Evolutionary conservation across 208 protist genomes (phyloP).

Genomic region (Trypanosoma vivax): DNA sequence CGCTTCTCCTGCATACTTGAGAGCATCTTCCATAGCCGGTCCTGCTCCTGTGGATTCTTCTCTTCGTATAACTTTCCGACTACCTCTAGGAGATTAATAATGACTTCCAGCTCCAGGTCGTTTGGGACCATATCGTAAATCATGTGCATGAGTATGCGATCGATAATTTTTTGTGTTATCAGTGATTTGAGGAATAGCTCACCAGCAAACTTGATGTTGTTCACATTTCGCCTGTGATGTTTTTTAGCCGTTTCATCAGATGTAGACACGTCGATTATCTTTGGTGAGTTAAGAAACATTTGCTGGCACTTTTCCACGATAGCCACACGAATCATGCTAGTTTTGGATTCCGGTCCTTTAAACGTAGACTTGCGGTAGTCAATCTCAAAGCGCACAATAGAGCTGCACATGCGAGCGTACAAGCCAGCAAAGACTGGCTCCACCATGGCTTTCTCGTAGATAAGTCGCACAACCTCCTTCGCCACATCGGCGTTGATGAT

Average conservation of each 20-base stretch:
- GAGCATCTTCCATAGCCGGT: constrained; percentile 45
- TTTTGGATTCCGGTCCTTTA: neutral
- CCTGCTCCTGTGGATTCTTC: constrained; percentile 10
- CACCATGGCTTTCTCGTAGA: constrained; percentile 82
- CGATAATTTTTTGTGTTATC: constrained; percentile 61
- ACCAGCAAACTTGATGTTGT: constrained; percentile 88
- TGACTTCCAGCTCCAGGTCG: constrained; percentile 76
- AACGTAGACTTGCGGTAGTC: constrained; percentile 20
- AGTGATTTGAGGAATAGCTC: constrained; percentile 78
- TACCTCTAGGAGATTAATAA: constrained; percentile 74
- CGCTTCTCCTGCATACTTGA: constrained; percentile 35
- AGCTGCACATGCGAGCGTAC: constrained; percentile 73
- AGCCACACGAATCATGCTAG: constrained; percentile 15
- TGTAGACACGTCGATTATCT: neutral
- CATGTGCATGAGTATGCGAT: constrained; percentile 31
- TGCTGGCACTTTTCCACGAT: constrained; percentile 24
- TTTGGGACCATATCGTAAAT: constrained; percentile 19
- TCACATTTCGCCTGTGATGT: constrained; percentile 77
- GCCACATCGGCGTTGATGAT: constrained; percentile 62
- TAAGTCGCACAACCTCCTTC: constrained; percentile 60
- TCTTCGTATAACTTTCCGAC: constrained; percentile 78
- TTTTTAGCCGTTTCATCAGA: constrained; percentile 52
- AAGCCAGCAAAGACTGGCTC: constrained; percentile 85
- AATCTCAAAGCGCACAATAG: constrained; percentile 72
- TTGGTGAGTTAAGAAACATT: constrained; percentile 11